A percentile compares a stretch with the other conserved stretches of the same genome.
Conservation (phyloP, 371 early-diverging fungal genomes). For the Mucor racemosus region DNA sequence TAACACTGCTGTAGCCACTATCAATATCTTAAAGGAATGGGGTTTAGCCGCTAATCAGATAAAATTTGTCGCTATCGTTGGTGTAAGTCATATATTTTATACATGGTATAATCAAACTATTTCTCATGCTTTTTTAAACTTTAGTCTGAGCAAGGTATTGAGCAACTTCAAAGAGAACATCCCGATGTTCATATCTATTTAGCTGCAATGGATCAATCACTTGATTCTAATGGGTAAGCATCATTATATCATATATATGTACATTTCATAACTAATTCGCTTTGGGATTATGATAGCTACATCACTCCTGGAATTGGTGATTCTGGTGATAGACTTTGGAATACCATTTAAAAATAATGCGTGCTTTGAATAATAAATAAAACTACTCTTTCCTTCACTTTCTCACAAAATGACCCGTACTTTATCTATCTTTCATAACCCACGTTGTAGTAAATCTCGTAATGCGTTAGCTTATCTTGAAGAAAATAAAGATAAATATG, state of each 20-base stretch:
- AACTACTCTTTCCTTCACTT: not conserved
- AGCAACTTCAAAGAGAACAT: constrained; percentile 62
- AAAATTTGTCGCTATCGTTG: constrained; percentile 71
- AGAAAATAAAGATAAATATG: constrained; percentile 27
- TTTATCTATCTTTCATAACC: constrained; percentile 46
- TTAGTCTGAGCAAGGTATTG: constrained; percentile 64
- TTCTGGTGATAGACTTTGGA: constrained; percentile 77
- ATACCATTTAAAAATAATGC: constrained; percentile 41
- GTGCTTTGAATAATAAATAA: constrained; percentile 4
- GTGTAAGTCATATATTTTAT: constrained; percentile 35
- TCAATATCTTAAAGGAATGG: constrained; percentile 84
- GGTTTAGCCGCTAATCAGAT: constrained; percentile 69
- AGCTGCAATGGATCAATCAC: constrained; percentile 72
- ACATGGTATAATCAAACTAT: not conserved
- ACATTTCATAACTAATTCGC: not conserved
- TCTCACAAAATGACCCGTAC: not conserved
- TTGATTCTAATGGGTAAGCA: constrained; percentile 64
- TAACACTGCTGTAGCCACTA: constrained; percentile 83
- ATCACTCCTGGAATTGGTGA: constrained; percentile 81
- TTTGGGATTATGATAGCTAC: constrained; percentile 39
- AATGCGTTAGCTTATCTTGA: constrained; percentile 34
- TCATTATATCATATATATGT: not conserved
- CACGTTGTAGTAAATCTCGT: constrained; percentile 48
- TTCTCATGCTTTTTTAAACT: not conserved
- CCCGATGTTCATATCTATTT: constrained; percentile 78